Evolutionary conservation across 2,329 filamentous ascomycete species (phyloP).

Genomic region (Cladobotryum mycophilum): DNA sequence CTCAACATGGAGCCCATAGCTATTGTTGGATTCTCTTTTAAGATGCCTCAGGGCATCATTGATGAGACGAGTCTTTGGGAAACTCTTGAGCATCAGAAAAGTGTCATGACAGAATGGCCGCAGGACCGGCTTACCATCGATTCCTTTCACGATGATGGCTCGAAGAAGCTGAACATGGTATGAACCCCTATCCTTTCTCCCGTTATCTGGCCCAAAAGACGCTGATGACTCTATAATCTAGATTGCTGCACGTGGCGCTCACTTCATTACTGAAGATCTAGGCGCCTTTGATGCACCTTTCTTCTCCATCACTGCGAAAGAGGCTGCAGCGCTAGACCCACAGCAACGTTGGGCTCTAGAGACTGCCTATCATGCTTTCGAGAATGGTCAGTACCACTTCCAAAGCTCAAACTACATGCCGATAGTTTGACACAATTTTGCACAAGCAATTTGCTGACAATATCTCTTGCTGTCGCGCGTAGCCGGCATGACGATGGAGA

Average conservation of each 20-base stretch:
- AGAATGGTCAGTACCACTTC: not conserved
- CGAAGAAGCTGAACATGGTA: conserved; percentile 5
- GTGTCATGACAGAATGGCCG: conserved; percentile 28
- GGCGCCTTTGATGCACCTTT: conserved; percentile 17
- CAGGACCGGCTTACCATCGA: conserved; percentile 23
- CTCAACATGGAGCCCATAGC: conserved; percentile 17
- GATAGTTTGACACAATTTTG: not conserved
- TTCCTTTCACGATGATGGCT: conserved; percentile 16
- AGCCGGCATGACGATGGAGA: conserved; percentile 27
- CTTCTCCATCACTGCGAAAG: conserved; percentile 22
- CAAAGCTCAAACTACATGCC: not conserved
- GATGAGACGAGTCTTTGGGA: conserved; percentile 30
- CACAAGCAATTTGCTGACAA: not conserved
- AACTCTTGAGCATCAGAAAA: conserved; percentile 22
- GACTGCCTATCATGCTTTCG: conserved; percentile 8
- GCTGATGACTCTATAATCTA: too few species aligned
- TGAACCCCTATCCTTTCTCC: too few species aligned
- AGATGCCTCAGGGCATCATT: conserved; percentile 29
- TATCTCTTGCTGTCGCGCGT: too few species aligned
- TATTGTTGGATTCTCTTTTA: conserved; percentile 32
- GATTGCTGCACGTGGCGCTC: not conserved
- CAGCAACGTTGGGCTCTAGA: conserved; percentile 11
- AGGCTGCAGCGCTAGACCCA: conserved; percentile 11
- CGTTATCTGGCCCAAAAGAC: too few species aligned
- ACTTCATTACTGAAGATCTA: conserved; percentile 4